These are phyloP conservation scores for Colletotrichum sp. DNA, from an alignment of 2,329 filamentous ascomycete genomes.

Conservation along the genomic window DNA sequence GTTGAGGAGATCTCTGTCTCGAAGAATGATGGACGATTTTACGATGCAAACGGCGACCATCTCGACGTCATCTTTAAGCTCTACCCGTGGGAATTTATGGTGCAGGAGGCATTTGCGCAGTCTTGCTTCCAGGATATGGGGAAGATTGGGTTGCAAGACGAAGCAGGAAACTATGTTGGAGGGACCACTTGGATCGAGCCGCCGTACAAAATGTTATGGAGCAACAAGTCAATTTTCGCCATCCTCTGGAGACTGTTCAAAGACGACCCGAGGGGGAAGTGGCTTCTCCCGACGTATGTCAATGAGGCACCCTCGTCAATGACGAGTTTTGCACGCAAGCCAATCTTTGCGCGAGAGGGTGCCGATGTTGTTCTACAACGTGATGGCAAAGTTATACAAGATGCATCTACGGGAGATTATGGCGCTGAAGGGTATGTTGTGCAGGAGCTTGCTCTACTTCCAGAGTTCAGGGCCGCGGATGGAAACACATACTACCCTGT, in stretches of 20 bases:
- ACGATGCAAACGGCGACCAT: not conserved
- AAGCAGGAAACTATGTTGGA: not conserved
- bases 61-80: not conserved
- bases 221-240: not conserved
- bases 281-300: not conserved
- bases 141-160: not conserved
- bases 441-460: not conserved
- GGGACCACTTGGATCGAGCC: not conserved
- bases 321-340: not conserved
- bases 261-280: not conserved
- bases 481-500: not conserved
- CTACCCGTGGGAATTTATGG: not conserved
- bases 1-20: not conserved
- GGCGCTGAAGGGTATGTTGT: not conserved
- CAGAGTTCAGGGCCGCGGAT: not conserved
- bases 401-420: not conserved
- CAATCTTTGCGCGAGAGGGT: not conserved
- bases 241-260: not conserved
- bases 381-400: not conserved
- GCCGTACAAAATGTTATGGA: constrained; percentile 1
- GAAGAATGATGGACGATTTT: not conserved
- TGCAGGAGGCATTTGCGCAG: not conserved
- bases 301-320: not conserved
- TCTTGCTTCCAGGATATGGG: not conserved
- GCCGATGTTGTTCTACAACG: not conserved